Evolutionary conservation across 495 filamentous ascomycete species (phyloP), one percentile per base, ranked within the genome.

Genomic region (Penicillium herquei): DNA sequence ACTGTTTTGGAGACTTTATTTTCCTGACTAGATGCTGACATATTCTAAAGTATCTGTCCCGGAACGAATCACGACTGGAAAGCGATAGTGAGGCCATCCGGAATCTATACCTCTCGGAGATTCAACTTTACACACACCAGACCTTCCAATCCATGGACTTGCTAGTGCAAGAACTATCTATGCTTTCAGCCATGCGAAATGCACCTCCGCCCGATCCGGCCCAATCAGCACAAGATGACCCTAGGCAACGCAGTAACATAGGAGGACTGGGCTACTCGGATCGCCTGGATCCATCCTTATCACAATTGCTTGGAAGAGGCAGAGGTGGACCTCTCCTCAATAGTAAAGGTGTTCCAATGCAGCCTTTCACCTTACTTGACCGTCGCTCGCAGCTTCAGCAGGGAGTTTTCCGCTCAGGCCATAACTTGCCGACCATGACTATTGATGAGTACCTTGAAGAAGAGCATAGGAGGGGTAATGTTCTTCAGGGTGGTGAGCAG

Each of bases 361-460:
- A 91, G 56, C 95, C 93, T 3, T 98, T 98, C 63, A 97, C 91
- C 3, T 68, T 98, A 33, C 75, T 94, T 1, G 86, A 87, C 62
- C 89, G 81, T 49, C 83, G 94, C 6, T 83, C 92, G 63, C 81
- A 89, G 59, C 70, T 96, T 39, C 86, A 86, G 51, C 75, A 86
- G 44, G 91, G 92, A 4, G 93, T 98, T 3, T 98, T 98, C 70
- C 81, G 87, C 50, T 84, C 92, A 3, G 89, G 92, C 7, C 94
- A 98, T 68, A 96, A 88, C 70, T 73, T 98, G 40, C 94, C 94
- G 8, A 98, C 95, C 0, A 98, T 98, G 94, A 89, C 84, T 0
- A 98, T 98, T 55, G 95, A 98, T 59, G 94, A 98, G 70, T 98
- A 98, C 66, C 75, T 98, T 13, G 93, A 93, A 44, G 94, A 98